phyloP scores from a whole-genome alignment of 2,329 filamentous ascomycete genomes.

The Venturia asperata region DNA sequence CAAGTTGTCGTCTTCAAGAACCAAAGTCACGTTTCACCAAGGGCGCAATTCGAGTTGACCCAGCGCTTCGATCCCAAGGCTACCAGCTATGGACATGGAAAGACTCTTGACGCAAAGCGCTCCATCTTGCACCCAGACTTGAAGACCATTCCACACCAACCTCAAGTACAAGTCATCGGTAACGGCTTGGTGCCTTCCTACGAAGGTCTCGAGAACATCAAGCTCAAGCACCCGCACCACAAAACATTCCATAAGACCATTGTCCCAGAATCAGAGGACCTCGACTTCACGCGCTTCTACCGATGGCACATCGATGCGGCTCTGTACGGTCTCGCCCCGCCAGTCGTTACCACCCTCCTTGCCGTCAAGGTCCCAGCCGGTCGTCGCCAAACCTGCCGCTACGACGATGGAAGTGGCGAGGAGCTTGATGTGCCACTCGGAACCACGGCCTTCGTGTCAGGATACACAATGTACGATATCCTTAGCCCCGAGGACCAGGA shows the following conservation, averaged over 20 bases:
- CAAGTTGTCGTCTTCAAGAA: conserved; percentile 66
- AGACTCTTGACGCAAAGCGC: conserved; percentile 60
- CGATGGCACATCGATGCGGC: conserved; percentile 78
- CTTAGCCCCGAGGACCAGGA: conserved; percentile 59
- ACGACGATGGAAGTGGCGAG: conserved; percentile 64
- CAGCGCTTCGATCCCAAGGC: conserved; percentile 60
- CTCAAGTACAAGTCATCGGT: conserved; percentile 73
- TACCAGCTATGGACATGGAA: conserved; percentile 66
- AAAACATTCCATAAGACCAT: conserved; percentile 63
- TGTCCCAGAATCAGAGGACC: conserved; percentile 56
- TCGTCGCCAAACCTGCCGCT: conserved; percentile 59
- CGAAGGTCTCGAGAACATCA: conserved; percentile 62
- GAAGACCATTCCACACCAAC: conserved; percentile 72
- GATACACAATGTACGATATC: conserved; percentile 62
- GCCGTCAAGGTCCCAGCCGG: conserved; percentile 66
- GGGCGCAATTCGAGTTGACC: conserved; percentile 67
- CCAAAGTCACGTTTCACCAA: conserved; percentile 56
- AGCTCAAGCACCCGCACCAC: conserved; percentile 68
- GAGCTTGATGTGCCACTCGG: conserved; percentile 62
- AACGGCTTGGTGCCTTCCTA: conserved; percentile 64
- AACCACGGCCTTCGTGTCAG: conserved; percentile 68
- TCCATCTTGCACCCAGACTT: conserved; percentile 68
- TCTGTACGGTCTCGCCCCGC: conserved; percentile 67
- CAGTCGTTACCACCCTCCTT: conserved; percentile 63
- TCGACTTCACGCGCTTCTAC: conserved; percentile 57